Percentiles rank a stretch among this genome's conserved stretches.
These are phyloP conservation scores for Trichoderma asperellum DNA, from an alignment of 2,329 filamentous ascomycete genomes.

Conservation along the genomic window DNA sequence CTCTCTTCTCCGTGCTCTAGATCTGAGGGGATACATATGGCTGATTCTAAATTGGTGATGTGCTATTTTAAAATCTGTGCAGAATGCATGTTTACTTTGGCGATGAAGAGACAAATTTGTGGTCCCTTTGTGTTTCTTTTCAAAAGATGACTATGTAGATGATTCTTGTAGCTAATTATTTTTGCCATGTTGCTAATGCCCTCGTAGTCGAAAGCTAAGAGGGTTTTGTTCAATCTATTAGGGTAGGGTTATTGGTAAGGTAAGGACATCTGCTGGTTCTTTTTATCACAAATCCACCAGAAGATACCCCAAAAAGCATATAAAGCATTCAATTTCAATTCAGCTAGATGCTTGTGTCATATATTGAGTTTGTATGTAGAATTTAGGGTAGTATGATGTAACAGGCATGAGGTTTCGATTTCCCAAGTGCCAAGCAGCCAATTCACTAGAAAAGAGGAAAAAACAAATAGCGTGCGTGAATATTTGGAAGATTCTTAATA, in stretches of 20 bases:
- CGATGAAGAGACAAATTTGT: not conserved
- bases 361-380: not conserved
- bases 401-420: not conserved
- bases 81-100: not conserved
- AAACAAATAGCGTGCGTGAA: not conserved
- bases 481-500: not conserved
- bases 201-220: not conserved
- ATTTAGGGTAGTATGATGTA: not conserved
- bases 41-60: not conserved
- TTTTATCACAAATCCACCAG: not conserved
- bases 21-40: not conserved
- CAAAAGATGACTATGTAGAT: not conserved
- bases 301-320: not conserved
- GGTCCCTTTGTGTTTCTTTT: not conserved
- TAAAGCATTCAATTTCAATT: too few relatives aligned
- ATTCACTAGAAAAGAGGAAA: not conserved
- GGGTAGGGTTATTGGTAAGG: not conserved
- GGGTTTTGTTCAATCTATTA: not conserved
- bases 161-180: not conserved
- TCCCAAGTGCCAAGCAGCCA: not conserved
- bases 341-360: not conserved
- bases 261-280: not conserved
- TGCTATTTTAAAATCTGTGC: not conserved
- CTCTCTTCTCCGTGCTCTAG: not conserved
- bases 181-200: not conserved